A percentile compares a stretch with the other conserved stretches of the same genome.
These are phyloP conservation scores for Rhodomyrtus tomentosa DNA, from an alignment of 345 rosid genomes.

Conservation along the genomic window DNA sequence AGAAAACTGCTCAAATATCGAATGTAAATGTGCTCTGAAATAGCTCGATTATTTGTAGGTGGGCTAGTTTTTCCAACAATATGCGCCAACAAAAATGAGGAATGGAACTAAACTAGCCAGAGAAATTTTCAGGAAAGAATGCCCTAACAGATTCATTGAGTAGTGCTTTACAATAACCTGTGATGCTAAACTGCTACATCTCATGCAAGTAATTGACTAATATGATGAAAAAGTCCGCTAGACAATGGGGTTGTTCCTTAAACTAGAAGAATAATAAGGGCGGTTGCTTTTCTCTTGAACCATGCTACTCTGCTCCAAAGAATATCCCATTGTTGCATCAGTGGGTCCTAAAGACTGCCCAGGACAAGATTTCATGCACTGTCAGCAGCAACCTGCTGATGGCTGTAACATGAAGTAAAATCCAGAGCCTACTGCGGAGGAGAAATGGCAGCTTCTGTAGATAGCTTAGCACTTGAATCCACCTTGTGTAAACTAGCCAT, in stretches of 20 bases:
- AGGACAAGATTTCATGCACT: neutral
- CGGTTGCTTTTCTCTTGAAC: neutral
- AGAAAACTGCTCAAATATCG: neutral
- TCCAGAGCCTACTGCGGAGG: neutral
- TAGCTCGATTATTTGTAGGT: neutral
- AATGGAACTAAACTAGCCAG: neutral
- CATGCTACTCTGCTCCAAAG: neutral
- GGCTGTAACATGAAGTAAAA: neutral
- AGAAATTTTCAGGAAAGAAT: neutral
- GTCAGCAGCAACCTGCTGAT: neutral
- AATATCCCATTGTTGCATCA: neutral
- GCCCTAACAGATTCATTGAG: neutral
- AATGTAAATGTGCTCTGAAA: neutral
- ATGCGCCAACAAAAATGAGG: neutral
- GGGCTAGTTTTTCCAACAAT: neutral
- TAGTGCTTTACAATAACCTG: neutral
- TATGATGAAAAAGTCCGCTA: neutral
- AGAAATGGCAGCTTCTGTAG: neutral
- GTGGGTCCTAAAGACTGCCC: neutral
- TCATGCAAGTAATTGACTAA: neutral
- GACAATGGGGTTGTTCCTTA: neutral
- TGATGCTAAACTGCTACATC: neutral
- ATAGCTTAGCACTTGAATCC: constrained; percentile 15
- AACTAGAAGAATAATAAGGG: neutral
- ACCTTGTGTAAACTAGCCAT: constrained; percentile 70